Evolutionary conservation across 805 yeast species (phyloP).

Genomic region (Saturnispora silvae): DNA sequence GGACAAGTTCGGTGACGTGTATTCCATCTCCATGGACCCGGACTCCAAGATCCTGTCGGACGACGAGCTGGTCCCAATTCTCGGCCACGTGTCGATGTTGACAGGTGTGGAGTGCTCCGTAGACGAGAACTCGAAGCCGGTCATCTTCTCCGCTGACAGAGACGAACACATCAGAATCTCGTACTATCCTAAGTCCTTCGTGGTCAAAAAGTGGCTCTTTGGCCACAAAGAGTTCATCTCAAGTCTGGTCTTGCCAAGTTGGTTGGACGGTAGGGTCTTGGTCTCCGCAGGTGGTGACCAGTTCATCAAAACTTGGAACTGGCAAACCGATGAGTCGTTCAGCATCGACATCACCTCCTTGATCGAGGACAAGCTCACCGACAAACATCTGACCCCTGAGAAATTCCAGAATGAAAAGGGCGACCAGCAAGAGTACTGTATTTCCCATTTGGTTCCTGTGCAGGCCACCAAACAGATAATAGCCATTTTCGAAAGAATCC

Average conservation of each 20-base stretch:
- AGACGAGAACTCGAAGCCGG: conserved; percentile 34
- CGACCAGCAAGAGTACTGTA: conserved; percentile 40
- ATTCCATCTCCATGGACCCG: conserved; percentile 39
- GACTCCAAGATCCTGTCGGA: conserved; percentile 24
- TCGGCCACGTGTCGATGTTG: conserved; percentile 96
- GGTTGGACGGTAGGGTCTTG: conserved; percentile 37
- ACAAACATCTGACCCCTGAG: conserved; percentile 52
- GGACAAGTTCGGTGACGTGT: conserved; percentile 96
- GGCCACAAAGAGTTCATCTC: conserved; percentile 84
- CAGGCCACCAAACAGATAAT: conserved; percentile 25
- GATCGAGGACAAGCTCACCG: conserved; percentile 32
- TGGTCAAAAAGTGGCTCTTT: conserved; percentile 73
- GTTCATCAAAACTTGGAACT: conserved; percentile 64
- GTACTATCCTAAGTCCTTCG: conserved; percentile 63
- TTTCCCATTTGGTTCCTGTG: conserved; percentile 27
- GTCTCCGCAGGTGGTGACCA: conserved; percentile 91
- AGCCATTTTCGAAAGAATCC: conserved; percentile 38
- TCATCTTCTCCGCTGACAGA: conserved; percentile 73
- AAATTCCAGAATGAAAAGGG: conserved; percentile 47
- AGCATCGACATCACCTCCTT: conserved; percentile 31
- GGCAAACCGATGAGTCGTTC: conserved; percentile 43
- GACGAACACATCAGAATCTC: conserved; percentile 92
- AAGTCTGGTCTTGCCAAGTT: conserved; percentile 43
- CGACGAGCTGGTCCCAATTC: conserved; percentile 51
- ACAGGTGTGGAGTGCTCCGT: conserved; percentile 52